Conservation (phyloP, 257 asterid genomes). For the Verbascum thapsus region DNA sequence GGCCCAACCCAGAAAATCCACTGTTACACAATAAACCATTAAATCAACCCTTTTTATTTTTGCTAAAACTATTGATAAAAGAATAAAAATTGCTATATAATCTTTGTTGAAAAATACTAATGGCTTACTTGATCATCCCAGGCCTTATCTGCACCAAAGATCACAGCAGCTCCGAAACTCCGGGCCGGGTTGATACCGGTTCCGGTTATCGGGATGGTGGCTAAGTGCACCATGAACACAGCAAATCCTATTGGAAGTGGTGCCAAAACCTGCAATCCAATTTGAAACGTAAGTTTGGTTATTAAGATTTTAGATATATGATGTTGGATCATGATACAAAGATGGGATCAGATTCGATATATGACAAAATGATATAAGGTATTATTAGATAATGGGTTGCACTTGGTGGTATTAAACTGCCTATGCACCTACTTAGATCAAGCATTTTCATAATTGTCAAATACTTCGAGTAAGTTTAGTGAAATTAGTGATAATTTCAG, state of each 20-base stretch:
- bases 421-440: no score
- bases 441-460: no score
- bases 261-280: conserved; percentile 56
- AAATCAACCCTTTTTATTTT: background rate
- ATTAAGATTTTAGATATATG: no score
- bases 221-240: conserved; percentile 78
- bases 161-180: conserved; percentile 77
- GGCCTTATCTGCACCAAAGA: conserved; percentile 54
- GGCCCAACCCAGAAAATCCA: conserved; percentile 97
- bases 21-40: conserved; percentile 28
- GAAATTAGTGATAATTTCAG: no score
- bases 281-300: no score
- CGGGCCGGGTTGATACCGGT: conserved; percentile 80
- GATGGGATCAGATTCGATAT: no score
- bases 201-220: conserved; percentile 77
- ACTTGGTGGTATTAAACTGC: no score
- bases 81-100: no score
- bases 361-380: no score
- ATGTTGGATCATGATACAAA: no score
- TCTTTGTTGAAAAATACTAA: background rate
- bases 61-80: background rate
- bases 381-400: no score
- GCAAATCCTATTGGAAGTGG: conserved; percentile 88
- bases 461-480: no score
- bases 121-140: conserved; percentile 69